Evolutionary conservation across 2,329 filamentous ascomycete species (phyloP), one percentile per base, ranked within the genome.

Genomic region (Lachnellula occidentalis): DNA sequence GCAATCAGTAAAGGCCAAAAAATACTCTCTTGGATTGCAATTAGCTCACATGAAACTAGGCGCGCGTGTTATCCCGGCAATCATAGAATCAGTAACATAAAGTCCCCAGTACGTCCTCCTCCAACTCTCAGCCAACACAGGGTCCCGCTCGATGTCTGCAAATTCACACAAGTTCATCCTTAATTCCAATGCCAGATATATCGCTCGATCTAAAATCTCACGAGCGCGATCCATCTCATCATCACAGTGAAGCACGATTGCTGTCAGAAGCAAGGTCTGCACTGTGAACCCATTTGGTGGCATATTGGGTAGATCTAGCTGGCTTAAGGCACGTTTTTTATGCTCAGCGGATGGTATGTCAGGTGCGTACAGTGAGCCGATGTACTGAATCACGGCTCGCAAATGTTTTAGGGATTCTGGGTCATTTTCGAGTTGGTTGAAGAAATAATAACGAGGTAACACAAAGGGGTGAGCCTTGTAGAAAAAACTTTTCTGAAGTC

Each of bases 121-220:
- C 62, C 69, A 73, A 45, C 71, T 73, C 60, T 75, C 73, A 2
- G 69, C 71, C 34, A 73, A 59, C 5, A 74, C 64, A 4, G 66
- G 57, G 59, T 72, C 67, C n/a, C 62, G 50, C 24, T 68, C 67
- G 34, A 64, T 56, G 39, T 69, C 61, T 1, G 83, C 78, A 62
- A 80, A 88, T 0, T 77, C 74, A 19, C 72, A 69, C 1, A 72
- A 74, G 54, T 87, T 76, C 74, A 89, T 77, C 1, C 81, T 78
- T 2, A 88, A 67, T 5, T 82, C 75, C 2, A 87, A 69, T 0
- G 84, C 84, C 34, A 87, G 60, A 3, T 78, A 72, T 11, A 81
- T 77, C 0, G 85, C 85, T 14, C 73, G 70, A 11, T 76, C 70
- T 50, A 74, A 64, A 31, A 72, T 57, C 0, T 36, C 19, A 8